Base-by-base conservation (phyloP, 495 filamentous ascomycete species). In the Annulohypoxylon maeteangense region DNA sequence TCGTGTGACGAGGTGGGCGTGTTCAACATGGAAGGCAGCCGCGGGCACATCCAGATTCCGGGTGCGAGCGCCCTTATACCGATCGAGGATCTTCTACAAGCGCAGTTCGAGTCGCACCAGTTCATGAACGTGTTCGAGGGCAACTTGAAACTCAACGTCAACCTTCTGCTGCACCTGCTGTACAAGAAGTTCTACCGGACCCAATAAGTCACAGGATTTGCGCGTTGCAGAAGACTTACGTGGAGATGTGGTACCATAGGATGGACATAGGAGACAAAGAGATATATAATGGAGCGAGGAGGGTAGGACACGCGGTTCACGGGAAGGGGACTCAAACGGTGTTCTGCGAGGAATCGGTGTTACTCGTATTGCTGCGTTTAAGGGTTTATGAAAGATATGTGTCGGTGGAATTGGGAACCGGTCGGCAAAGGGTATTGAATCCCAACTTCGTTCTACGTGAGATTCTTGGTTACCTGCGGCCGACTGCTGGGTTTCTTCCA, bases 131-230 rank as follows among this genome's bases (percentile, higher is more conserved):
- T 99, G 67, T 99, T 98, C 74, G 95, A 96, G 65, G 93, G 93
- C 22, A 87, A 89, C 70, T 83, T 96, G 76, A 88, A 90, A 81
- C 87, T 99, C 67, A 98, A 98, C 79, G 95, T 98, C 68, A 98
- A 99, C 80, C 81, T 98, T 63, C 90, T 99, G 79, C 80, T 99
- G 83, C 95, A 98, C 86, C 82, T 97, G 79, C 85, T 99, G 57
- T 97, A 98, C 84, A 94, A 93, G 87, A 99, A 99, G 83, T 99
- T 99, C 82, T 99, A 98, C 78, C 84, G 90, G 63, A 91, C 92
- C 62, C 88, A 91, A 75, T 90, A 90, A 87, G 50, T 62, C 57
- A 16, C 50, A 48, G 70, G 59, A 45, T 57, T 38, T 48, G 65
- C 31, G 11, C 42, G 65, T 25, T 55, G 11, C 47, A 44, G 34